A percentile compares a stretch with the other conserved stretches of the same genome.
These are phyloP conservation scores for Lepiota venenata DNA, from an alignment of 768 basidiomycete genomes.

Conservation along the genomic window DNA sequence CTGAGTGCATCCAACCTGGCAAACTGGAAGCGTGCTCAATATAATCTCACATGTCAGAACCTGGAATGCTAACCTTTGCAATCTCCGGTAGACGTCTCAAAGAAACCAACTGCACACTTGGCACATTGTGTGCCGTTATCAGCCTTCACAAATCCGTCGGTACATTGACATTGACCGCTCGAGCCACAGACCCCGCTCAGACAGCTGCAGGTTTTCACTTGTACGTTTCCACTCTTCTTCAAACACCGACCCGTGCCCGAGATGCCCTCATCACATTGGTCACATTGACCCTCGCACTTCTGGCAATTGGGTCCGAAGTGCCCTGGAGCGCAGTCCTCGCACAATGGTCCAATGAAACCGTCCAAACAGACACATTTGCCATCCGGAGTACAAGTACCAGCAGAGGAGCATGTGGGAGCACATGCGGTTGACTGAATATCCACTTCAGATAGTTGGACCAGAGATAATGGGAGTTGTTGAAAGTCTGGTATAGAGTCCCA, in stretches of 20 bases:
- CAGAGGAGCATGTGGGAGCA: slow-evolving; percentile 63
- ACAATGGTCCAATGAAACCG: slow-evolving; percentile 72
- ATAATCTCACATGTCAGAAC: slow-evolving; percentile 34
- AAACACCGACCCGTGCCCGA: slow-evolving; percentile 73
- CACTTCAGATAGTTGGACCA: slow-evolving; percentile 43
- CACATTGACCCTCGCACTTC: slow-evolving; percentile 62
- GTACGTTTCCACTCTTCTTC: slow-evolving; percentile 31
- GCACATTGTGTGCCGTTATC: slow-evolving; percentile 74
- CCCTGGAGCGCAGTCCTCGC: slow-evolving; percentile 66
- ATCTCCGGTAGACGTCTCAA: slow-evolving; percentile 61
- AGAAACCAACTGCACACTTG: slow-evolving; percentile 72
- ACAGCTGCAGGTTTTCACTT: slow-evolving; percentile 56
- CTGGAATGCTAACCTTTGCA: slow-evolving; percentile 56
- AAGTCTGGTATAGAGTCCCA: slow-evolving; percentile 82
- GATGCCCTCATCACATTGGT: slow-evolving; percentile 72
- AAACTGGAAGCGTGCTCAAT: slow-evolving; percentile 49
- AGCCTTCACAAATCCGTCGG: slow-evolving; percentile 68
- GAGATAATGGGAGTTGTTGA: slow-evolving; percentile 54
- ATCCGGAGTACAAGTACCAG: slow-evolving; percentile 55
- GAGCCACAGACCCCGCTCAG: slow-evolving; percentile 70
- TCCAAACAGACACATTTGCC: slow-evolving; percentile 67
- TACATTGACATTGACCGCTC: slow-evolving; percentile 70
- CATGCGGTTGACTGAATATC: slow-evolving; percentile 75
- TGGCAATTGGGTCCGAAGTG: slow-evolving; percentile 71
- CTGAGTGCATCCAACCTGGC: slow-evolving; percentile 68